These are phyloP conservation scores for Aspergillus sojae DNA, from an alignment of 2,329 filamentous ascomycete species.

Conservation along the genomic window DNA sequence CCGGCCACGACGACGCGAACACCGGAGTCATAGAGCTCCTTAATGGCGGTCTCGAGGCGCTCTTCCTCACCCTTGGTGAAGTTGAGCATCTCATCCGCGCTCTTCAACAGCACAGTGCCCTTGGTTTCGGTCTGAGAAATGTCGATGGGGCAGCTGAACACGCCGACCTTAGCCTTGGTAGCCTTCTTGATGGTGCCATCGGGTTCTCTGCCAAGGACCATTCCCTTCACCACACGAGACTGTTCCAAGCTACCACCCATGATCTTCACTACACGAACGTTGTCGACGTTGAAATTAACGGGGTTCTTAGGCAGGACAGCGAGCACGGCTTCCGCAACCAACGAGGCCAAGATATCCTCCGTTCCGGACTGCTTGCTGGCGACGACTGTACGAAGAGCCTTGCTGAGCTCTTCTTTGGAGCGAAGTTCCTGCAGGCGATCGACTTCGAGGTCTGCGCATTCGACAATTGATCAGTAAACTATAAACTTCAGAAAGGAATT, in stretches of 20 bases:
- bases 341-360: conserved; percentile 81
- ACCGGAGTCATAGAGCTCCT: conserved; percentile 93
- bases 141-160: conserved; percentile 95
- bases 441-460: conserved; percentile 71
- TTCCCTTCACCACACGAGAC: conserved; percentile 91
- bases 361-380: conserved; percentile 95
- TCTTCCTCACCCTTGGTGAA: conserved; percentile 96
- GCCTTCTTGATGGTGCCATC: conserved; percentile 90
- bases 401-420: conserved; percentile 81
- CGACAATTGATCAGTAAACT: neutral
- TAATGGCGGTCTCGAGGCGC: conserved; percentile 87
- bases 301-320: conserved; percentile 95
- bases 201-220: conserved; percentile 98
- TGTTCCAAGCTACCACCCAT: conserved; percentile 97
- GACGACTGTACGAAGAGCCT: conserved; percentile 92
- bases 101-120: conserved; percentile 94
- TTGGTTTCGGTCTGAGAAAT: conserved; percentile 97
- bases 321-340: conserved; percentile 83
- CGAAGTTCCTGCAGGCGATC: conserved; percentile 87
- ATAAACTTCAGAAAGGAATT: neutral
- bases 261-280: conserved; percentile 98
- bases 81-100: conserved; percentile 97
- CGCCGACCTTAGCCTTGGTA: conserved; percentile 88
- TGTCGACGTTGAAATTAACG: conserved; percentile 96
- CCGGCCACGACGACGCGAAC: conserved; percentile 90